A percentile compares a stretch with the other conserved stretches of the same genome.
Evolutionary conservation across 1,284 basidiomycete genomes (phyloP).

Genomic region (Tylopilus microsporus): DNA sequence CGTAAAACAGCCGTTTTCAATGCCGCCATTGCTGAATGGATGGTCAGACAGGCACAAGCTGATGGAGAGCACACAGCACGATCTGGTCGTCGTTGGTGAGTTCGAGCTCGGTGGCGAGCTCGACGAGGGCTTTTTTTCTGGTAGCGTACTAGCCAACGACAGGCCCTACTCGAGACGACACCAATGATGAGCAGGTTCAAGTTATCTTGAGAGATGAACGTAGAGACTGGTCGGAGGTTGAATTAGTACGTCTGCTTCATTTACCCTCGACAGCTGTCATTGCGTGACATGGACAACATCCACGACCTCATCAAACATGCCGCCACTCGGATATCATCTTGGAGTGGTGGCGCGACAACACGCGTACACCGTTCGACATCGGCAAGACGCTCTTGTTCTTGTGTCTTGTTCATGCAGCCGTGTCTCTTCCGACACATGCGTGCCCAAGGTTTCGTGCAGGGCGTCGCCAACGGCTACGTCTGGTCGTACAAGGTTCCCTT

Average conservation of each 20-base stretch:
- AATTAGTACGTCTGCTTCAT: no score
- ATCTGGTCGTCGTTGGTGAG: constrained; percentile 80
- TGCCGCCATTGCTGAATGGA: no score
- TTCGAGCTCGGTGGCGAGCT: constrained; percentile 75
- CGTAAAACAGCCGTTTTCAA: no score
- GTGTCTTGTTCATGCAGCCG: constrained; percentile 50
- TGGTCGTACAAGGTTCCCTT: constrained; percentile 47
- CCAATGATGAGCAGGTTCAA: no score
- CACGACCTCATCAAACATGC: constrained; percentile 9
- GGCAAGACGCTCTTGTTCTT: constrained; percentile 60
- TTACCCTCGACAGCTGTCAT: no score
- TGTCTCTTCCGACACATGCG: constrained; percentile 64
- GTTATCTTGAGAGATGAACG: no score
- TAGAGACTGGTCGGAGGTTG: no score
- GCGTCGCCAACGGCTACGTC: constrained; percentile 51
- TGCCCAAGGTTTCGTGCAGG: constrained; percentile 60
- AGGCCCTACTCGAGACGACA: no score
- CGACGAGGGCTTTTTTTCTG: constrained; percentile 93
- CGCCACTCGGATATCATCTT: constrained; percentile 1
- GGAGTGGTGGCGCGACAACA: constrained; percentile 15
- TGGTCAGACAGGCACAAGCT: constrained; percentile 34
- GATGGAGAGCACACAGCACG: constrained; percentile 54
- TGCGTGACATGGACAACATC: constrained; percentile 3
- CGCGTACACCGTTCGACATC: constrained; percentile 37
- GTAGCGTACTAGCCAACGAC: not conserved